These are phyloP conservation scores for Cymodocea nodosa DNA, from an alignment of 116 monocot species.

Conservation along the genomic window DNA sequence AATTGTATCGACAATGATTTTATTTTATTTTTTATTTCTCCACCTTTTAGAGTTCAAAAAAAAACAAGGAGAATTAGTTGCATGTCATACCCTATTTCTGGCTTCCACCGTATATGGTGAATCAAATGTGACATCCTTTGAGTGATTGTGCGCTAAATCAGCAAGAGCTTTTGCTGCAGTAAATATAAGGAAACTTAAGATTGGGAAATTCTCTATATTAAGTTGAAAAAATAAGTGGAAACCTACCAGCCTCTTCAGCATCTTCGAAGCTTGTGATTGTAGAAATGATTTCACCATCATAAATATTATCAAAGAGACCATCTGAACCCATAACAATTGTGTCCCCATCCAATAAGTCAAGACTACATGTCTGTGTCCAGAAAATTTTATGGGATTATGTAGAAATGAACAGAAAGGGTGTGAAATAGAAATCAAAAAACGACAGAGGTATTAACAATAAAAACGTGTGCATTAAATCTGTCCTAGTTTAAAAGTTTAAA, in stretches of 20 bases:
- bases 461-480: too few species aligned
- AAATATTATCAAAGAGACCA: slow-evolving; percentile 92
- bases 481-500: too few species aligned
- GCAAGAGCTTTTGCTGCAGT: slow-evolving; percentile 69
- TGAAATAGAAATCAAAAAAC: background rate
- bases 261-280: slow-evolving; percentile 31
- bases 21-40: too few species aligned
- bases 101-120: slow-evolving; percentile 76
- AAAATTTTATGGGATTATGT: background rate
- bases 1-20: too few species aligned
- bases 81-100: slow-evolving; percentile 46
- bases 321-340: slow-evolving; percentile 76
- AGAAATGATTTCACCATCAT: slow-evolving; percentile 65
- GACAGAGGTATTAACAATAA: too few species aligned
- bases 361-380: slow-evolving; percentile 40
- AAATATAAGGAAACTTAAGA: background rate
- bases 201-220: background rate
- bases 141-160: slow-evolving; percentile 60
- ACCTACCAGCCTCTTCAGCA: slow-evolving; percentile 45
- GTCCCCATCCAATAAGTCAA: slow-evolving; percentile 59
- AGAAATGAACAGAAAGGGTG: background rate
- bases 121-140: slow-evolving; percentile 57
- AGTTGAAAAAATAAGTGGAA: slow-evolving; percentile 5
- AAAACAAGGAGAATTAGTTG: background rate
- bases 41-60: too few species aligned